phyloP scores from a whole-genome alignment of 176 grass and related monocot species.

The Zoysia japonica region DNA sequence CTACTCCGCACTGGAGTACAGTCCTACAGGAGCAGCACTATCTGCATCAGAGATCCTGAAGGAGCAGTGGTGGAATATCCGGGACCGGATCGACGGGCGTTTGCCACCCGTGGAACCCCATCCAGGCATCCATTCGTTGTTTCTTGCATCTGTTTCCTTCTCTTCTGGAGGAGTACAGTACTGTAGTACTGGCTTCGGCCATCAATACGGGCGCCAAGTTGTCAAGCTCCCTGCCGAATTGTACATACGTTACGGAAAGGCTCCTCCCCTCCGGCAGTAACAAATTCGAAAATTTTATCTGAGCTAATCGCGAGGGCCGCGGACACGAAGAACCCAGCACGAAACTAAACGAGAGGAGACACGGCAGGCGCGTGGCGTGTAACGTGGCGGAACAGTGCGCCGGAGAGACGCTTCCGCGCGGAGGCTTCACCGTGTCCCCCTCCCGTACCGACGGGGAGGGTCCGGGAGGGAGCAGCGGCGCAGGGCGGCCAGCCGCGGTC shows the following conservation, averaged over 20 bases:
- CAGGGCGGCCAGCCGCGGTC: neutral
- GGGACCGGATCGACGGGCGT: neutral
- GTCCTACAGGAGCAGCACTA: too few relatives aligned
- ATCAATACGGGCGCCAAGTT: neutral
- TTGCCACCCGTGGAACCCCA: constrained; percentile 1
- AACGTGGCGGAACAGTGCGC: neutral
- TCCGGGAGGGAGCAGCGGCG: neutral
- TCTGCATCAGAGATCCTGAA: too few relatives aligned
- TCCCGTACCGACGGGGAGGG: neutral
- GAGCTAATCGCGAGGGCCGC: neutral
- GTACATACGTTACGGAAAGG: neutral
- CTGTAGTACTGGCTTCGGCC: neutral
- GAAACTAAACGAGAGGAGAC: neutral
- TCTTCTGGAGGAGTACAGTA: neutral
- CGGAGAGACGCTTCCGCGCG: neutral
- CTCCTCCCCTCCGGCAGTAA: neutral
- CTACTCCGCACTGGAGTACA: too few relatives aligned
- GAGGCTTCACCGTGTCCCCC: neutral
- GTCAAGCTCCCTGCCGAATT: neutral
- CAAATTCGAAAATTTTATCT: neutral
- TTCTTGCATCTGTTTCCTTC: too few relatives aligned
- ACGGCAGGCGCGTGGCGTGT: neutral
- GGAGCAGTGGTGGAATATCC: neutral
- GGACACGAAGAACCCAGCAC: neutral
- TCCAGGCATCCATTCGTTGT: neutral